Conservation (phyloP, 2,329 filamentous ascomycete genomes). For the Leptographium radiaticola region DNA sequence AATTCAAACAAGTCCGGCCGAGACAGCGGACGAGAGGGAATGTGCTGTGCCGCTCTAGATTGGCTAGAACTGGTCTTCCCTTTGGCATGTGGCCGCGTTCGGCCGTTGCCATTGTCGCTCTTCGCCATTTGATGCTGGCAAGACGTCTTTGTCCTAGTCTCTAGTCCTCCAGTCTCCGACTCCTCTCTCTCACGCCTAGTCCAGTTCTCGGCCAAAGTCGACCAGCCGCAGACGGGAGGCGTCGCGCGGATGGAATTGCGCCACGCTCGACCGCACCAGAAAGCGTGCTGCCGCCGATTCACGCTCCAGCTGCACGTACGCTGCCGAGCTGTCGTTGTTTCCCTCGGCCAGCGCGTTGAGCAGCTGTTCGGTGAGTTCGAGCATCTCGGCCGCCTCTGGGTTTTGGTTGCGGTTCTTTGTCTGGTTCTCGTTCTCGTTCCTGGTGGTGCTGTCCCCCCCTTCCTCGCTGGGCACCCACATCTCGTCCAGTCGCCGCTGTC, state of each 20-base stretch:
- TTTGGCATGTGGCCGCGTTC: too few species aligned
- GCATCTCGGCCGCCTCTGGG: slow-evolving; percentile 44
- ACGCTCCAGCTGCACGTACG: slow-evolving; percentile 43
- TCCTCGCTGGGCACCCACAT: slow-evolving; percentile 36
- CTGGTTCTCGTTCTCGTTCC: not conserved
- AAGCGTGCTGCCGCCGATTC: slow-evolving; percentile 53
- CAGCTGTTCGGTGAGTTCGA: slow-evolving; percentile 44
- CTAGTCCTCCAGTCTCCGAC: not conserved
- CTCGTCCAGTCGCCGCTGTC: slow-evolving; percentile 49
- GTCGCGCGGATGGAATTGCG: slow-evolving; percentile 52
- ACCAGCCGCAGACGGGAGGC: slow-evolving; percentile 44
- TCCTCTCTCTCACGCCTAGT: slow-evolving; percentile 21
- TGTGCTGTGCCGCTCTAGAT: too few species aligned
- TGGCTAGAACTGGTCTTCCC: too few species aligned
- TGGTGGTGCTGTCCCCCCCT: not conserved
- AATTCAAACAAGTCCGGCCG: too few species aligned
- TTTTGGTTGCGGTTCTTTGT: slow-evolving; percentile 15
- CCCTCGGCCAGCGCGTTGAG: slow-evolving; percentile 44
- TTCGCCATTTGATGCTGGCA: too few species aligned
- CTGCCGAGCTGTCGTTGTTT: slow-evolving; percentile 38
- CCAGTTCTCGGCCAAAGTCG: slow-evolving; percentile 52
- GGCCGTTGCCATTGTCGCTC: too few species aligned
- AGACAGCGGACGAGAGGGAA: too few species aligned
- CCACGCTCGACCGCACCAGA: slow-evolving; percentile 51
- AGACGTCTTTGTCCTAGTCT: not conserved